Conservation (phyloP, 208 protist species). For the Trypanosoma mega region DNA sequence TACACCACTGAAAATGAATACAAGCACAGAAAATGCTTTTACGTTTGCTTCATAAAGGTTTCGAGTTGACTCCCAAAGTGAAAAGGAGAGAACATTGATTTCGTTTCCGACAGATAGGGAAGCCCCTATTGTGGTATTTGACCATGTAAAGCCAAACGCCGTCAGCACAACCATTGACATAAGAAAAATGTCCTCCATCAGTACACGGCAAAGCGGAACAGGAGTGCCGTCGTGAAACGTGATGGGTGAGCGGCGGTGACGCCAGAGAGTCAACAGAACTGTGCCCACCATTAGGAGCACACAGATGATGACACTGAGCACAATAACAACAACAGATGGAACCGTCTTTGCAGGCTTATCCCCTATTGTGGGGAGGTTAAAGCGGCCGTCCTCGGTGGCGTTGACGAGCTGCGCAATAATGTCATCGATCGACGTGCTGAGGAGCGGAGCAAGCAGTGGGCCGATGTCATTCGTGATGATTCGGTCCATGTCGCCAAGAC, state of each 20-base stretch:
- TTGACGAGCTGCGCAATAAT: not conserved
- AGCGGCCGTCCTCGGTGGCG: not conserved
- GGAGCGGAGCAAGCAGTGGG: not conserved
- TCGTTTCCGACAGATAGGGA: constrained; percentile 29
- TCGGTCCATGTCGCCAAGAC: not conserved
- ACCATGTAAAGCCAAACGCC: constrained; percentile 27
- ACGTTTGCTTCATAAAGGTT: constrained; percentile 89
- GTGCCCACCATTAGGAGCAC: not conserved
- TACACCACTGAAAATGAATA: constrained; percentile 91
- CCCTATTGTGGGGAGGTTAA: constrained; percentile 2
- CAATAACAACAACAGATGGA: constrained; percentile 2
- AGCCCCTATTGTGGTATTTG: constrained; percentile 19
- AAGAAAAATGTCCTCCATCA: constrained; percentile 52
- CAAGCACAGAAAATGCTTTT: constrained; percentile 76
- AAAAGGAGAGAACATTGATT: constrained; percentile 76
- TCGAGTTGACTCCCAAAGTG: constrained; percentile 67
- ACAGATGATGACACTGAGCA: not conserved
- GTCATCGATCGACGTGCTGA: not conserved
- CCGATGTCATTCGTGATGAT: constrained; percentile 2
- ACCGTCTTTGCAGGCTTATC: not conserved
- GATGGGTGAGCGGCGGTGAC: not conserved
- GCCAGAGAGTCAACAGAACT: constrained; percentile 1
- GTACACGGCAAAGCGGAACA: constrained; percentile 23
- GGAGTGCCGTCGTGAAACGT: constrained; percentile 3
- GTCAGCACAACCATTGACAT: constrained; percentile 24